A percentile compares a stretch with the other conserved stretches of the same genome.
Evolutionary conservation across 2,329 filamentous ascomycete genomes (phyloP).

Genomic region (Arachnomyces sp.): DNA sequence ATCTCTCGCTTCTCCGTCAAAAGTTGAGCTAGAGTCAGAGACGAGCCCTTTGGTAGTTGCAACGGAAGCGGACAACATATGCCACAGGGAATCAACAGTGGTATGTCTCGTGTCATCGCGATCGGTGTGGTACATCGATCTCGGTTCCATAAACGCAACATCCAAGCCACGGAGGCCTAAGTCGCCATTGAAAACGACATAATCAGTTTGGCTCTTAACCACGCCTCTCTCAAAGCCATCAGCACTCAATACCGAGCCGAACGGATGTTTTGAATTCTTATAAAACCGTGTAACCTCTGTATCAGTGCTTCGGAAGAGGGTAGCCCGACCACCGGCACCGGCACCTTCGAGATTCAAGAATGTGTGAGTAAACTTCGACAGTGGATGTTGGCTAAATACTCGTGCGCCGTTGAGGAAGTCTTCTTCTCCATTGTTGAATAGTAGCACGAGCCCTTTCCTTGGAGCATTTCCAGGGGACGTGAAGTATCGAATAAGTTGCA

Average conservation of each 20-base stretch:
- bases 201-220: conserved; percentile 83
- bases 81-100: conserved; percentile 63
- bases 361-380: conserved; percentile 71
- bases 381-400: conserved; percentile 74
- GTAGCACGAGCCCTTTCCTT: conserved; percentile 68
- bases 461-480: conserved; percentile 64
- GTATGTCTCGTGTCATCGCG: conserved; percentile 80
- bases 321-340: conserved; percentile 80
- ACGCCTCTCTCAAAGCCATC: conserved; percentile 77
- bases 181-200: conserved; percentile 68
- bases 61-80: conserved; percentile 84
- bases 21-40: conserved; percentile 58
- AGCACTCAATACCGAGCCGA: conserved; percentile 71
- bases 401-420: conserved; percentile 82
- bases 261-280: conserved; percentile 62
- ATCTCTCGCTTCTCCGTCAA: conserved; percentile 53
- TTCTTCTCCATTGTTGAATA: conserved; percentile 95
- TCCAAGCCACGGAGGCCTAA: conserved; percentile 83
- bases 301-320: conserved; percentile 82
- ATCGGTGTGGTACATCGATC: conserved; percentile 82
- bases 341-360: conserved; percentile 95
- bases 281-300: conserved; percentile 78
- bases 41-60: conserved; percentile 66
- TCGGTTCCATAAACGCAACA: conserved; percentile 81
- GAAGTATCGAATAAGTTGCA: conserved; percentile 84